Evolutionary conservation across 1,284 basidiomycete species (phyloP), one percentile per base, ranked within the genome.

Genomic region (Leucoagaricus sp.): DNA sequence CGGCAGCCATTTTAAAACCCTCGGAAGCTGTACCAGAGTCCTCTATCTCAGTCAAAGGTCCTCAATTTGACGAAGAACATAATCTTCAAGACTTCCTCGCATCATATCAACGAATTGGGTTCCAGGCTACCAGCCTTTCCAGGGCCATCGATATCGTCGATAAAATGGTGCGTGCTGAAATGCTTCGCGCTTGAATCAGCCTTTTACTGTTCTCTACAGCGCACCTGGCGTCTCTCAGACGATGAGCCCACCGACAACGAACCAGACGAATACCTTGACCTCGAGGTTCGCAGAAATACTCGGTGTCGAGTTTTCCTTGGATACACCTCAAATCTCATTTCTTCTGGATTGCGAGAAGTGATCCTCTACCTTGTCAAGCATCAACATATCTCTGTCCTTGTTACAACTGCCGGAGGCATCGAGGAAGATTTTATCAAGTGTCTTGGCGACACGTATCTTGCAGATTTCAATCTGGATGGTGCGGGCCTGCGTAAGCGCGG

Each of bases 391-490:
- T 84, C 89, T 25, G 92, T 87, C 7, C 81, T 99, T 53, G 96
- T 98, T 17, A 99, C 97, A 1, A 99, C 97, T 0, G 97, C 97
- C 1, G 97, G 97, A 1, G 97, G 97, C 3, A 91, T 99, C 61
- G 97, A 99, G 70, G 97, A 99, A 75, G 97, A 99, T 75, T 91
- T 99, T 62, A 98, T 99, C 75, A 99, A 99, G 73, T 99, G 97
- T 69, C 83, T 99, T 5, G 96, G 94, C 9, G 87, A 91, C 67
- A 99, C 97, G 0, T 98, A 96, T 65, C 81, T 99, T 28, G 95
- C 94, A 21, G 94, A 94, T 64, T 99, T 97, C 73, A 85, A 92
- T 67, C 81, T 98, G 47, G 91, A 95, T 64, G 97, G 97, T 8
- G 92, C 94, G 0, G 87, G 89, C 57, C 75, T 99, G 42, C 84